These are phyloP conservation scores for Oxyria digyna DNA, from an alignment of 148 eudicot species.

Conservation along the genomic window DNA sequence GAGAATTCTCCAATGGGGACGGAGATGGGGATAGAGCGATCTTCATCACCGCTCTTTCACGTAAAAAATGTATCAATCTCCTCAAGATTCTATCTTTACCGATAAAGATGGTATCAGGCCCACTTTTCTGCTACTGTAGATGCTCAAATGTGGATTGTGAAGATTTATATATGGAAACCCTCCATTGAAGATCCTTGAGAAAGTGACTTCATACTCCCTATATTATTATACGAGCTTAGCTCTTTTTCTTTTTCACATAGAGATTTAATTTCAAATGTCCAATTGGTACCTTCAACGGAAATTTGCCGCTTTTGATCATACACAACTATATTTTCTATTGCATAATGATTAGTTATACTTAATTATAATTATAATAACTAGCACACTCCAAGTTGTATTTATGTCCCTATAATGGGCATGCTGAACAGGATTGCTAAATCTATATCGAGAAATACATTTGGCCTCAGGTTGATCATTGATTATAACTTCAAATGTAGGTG, in stretches of 20 bases:
- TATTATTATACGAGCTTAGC: neutral
- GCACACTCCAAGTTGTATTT: neutral
- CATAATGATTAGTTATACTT: neutral
- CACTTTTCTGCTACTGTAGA: conserved; percentile 5
- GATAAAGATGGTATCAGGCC: too few species aligned
- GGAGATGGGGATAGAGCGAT: too few species aligned
- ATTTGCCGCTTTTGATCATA: neutral
- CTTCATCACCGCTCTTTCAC: too few species aligned
- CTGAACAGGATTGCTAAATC: neutral
- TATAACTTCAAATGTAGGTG: too few species aligned
- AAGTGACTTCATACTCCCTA: conserved; percentile 3
- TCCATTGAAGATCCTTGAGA: conserved; percentile 8
- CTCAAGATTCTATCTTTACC: too few species aligned
- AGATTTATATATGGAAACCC: conserved; percentile 1
- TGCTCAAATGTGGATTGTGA: neutral
- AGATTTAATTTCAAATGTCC: neutral
- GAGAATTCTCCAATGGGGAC: too few species aligned
- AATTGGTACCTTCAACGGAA: conserved; percentile 4
- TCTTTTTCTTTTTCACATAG: neutral
- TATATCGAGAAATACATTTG: neutral
- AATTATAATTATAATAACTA: neutral
- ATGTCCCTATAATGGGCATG: neutral
- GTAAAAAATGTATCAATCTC: too few species aligned
- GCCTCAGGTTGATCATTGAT: neutral
- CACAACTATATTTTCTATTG: neutral